Conservation (phyloP, 2,329 filamentous ascomycete species). For the Peltaster fructicola region DNA sequence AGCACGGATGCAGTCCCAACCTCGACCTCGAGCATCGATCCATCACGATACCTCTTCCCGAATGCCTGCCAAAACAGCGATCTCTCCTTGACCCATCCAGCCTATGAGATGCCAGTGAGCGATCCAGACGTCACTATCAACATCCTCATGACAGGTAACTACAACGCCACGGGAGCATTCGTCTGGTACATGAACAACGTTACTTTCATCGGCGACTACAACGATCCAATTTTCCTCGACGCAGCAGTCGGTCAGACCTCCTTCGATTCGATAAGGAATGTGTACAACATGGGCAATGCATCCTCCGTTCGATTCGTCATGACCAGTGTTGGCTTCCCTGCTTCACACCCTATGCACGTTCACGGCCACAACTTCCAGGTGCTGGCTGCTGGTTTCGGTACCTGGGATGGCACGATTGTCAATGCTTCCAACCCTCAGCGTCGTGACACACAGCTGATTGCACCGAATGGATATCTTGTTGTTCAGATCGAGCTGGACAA, state of each 20-base stretch:
- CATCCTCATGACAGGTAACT: conserved; percentile 17
- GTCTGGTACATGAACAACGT: conserved; percentile 37
- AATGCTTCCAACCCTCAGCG: conserved; percentile 14
- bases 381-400: conserved; percentile 9
- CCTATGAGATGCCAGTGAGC: conserved; percentile 9
- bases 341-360: conserved; percentile 18
- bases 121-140: conserved; percentile 10
- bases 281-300: conserved; percentile 33
- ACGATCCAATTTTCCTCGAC: conserved; percentile 11
- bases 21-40: conserved; percentile 7
- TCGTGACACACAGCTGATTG: conserved; percentile 13
- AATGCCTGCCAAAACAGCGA: conserved; percentile 9
- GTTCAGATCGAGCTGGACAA: conserved; percentile 31
- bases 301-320: conserved; percentile 39
- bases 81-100: conserved; percentile 8
- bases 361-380: conserved; percentile 18
- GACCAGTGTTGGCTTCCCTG: conserved; percentile 18
- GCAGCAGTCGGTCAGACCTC: conserved; percentile 9
- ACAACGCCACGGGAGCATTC: conserved; percentile 17
- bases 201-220: conserved; percentile 21
- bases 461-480: conserved; percentile 14
- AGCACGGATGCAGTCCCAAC: conserved; percentile 12
- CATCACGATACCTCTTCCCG: conserved; percentile 8
- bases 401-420: conserved; percentile 15
- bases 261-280: conserved; percentile 13